Conservation (phyloP, 495 filamentous ascomycete genomes). For the Lentithecium fluviatile region DNA sequence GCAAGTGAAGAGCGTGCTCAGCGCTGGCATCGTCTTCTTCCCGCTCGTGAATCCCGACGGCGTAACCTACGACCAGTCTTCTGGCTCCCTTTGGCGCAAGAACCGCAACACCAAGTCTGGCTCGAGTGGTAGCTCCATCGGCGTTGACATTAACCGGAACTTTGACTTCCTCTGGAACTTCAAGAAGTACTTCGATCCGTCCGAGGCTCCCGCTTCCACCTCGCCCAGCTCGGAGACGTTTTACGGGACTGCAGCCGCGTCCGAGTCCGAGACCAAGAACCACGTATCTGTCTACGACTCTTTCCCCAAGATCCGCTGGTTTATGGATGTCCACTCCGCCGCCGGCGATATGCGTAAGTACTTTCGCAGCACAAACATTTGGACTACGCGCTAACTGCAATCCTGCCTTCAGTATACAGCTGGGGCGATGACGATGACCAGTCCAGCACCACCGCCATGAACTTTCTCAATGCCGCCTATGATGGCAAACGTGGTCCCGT, state of each 20-base stretch:
- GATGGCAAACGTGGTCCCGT: constrained; percentile 44
- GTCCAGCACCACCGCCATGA: constrained; percentile 38
- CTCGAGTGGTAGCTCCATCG: constrained; percentile 44
- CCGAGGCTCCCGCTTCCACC: constrained; percentile 50
- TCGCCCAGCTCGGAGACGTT: constrained; percentile 54
- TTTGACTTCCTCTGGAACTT: constrained; percentile 56
- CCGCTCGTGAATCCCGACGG: constrained; percentile 64
- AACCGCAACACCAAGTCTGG: constrained; percentile 53
- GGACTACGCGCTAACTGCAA: too few relatives aligned
- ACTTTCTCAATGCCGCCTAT: constrained; percentile 43
- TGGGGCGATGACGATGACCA: constrained; percentile 48
- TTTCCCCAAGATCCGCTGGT: constrained; percentile 46
- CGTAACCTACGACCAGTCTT: constrained; percentile 61
- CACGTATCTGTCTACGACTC: constrained; percentile 43
- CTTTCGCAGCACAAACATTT: too few relatives aligned
- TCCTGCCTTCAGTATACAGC: too few relatives aligned
- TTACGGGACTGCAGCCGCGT: constrained; percentile 48
- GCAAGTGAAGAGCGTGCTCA: constrained; percentile 43
- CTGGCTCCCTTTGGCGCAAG: constrained; percentile 61
- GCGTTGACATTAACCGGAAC: constrained; percentile 66
- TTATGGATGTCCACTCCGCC: constrained; percentile 48
- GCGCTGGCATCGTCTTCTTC: constrained; percentile 50
- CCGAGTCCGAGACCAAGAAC: constrained; percentile 52
- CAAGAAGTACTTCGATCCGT: constrained; percentile 42
- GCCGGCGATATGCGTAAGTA: constrained; percentile 43